A percentile compares a stretch with the other conserved stretches of the same genome.
These are phyloP conservation scores for Miscanthus lutarioriparius DNA, from an alignment of 176 grass and related monocot species.

Conservation along the genomic window DNA sequence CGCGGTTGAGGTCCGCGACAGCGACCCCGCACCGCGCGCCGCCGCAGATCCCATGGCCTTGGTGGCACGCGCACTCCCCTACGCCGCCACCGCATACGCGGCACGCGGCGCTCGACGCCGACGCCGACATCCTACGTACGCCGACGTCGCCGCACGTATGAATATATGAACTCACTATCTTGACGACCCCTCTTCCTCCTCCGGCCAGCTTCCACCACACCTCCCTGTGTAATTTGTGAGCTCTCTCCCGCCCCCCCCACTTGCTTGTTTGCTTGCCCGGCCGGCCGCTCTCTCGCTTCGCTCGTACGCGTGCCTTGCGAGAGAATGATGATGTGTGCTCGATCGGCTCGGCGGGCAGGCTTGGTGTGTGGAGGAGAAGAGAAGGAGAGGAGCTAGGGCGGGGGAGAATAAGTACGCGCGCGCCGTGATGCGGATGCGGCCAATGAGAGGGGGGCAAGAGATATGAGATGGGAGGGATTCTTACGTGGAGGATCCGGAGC, in stretches of 20 bases:
- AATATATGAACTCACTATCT: neutral
- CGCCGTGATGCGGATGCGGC: neutral
- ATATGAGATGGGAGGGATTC: constrained; percentile 45
- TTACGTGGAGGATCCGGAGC: constrained; percentile 55
- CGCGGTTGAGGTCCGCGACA: constrained; percentile 49
- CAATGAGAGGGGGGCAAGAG: constrained; percentile 36
- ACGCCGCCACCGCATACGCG: constrained; percentile 34
- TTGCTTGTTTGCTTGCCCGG: constrained; percentile 21
- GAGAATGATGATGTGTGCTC: neutral
- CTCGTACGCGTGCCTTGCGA: constrained; percentile 4
- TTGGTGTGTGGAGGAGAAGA: constrained; percentile 38
- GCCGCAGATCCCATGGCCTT: neutral
- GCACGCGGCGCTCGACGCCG: constrained; percentile 44
- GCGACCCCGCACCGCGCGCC: constrained; percentile 36
- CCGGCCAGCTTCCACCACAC: neutral
- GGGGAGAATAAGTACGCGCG: constrained; percentile 38
- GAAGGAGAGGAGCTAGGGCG: constrained; percentile 18
- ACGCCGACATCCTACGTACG: constrained; percentile 37
- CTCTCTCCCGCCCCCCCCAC: neutral
- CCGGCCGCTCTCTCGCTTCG: neutral
- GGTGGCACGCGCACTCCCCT: constrained; percentile 36
- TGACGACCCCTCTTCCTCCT: neutral
- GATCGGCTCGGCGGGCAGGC: neutral
- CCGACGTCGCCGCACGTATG: neutral
- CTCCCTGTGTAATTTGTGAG: constrained; percentile 21